A percentile compares a stretch with the other conserved stretches of the same genome.
These are phyloP conservation scores for Leccinum fibrillosum DNA, from an alignment of 768 basidiomycete species.

Conservation along the genomic window DNA sequence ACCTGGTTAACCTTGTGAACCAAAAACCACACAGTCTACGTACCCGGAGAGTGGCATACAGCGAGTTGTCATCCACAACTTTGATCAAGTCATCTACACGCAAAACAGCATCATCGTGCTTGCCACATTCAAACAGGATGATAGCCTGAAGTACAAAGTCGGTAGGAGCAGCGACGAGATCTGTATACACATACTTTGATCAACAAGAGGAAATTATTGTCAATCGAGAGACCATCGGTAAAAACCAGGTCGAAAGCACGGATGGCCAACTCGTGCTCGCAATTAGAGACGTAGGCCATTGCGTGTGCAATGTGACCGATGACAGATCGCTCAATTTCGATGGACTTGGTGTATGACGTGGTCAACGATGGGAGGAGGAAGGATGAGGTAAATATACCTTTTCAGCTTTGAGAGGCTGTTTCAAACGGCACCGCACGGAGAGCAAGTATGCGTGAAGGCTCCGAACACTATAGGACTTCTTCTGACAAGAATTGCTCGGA, in stretches of 20 bases:
- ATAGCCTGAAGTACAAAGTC: background rate
- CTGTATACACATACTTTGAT: background rate
- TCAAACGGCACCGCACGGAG: background rate
- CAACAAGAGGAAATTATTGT: background rate
- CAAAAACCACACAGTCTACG: background rate
- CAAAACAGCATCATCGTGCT: background rate
- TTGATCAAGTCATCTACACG: background rate
- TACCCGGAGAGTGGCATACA: background rate
- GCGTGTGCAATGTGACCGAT: background rate
- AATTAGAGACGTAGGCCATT: background rate
- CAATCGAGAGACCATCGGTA: background rate
- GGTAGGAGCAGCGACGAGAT: background rate
- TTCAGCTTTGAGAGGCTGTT: background rate
- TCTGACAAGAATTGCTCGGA: conserved; percentile 1
- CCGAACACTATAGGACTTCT: background rate
- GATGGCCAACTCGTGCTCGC: background rate
- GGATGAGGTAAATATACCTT: background rate
- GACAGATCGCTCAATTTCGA: background rate
- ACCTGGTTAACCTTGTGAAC: background rate
- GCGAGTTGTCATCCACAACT: background rate
- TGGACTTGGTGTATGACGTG: background rate
- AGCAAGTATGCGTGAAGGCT: background rate
- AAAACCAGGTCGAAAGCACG: background rate
- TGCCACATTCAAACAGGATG: background rate
- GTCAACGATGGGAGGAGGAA: background rate